Evolutionary conservation across 371 early-diverging fungal species (phyloP).

Genomic region (Choanephora cucurbitarum): DNA sequence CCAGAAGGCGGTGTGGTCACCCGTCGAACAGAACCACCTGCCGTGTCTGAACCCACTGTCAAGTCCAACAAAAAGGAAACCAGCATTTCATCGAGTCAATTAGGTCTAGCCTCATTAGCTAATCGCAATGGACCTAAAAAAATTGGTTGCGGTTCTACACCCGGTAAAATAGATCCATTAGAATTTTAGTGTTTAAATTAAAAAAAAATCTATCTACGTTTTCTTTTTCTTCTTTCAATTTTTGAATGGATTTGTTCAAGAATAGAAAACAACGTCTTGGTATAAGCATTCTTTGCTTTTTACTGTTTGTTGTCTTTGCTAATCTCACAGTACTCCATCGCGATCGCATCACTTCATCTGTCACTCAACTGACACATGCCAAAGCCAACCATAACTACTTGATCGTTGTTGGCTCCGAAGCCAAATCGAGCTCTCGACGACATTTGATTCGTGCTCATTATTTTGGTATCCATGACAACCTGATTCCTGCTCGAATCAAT

Average conservation of each 20-base stretch:
- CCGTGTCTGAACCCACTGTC: conserved; percentile 1
- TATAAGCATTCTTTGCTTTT: background rate
- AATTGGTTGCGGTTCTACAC: conserved; percentile 40
- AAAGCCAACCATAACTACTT: conserved; percentile 20
- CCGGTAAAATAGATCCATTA: conserved; percentile 46
- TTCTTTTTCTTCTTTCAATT: background rate
- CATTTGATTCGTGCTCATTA: conserved; percentile 50
- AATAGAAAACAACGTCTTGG: no score
- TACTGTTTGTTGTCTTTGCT: conserved; percentile 2
- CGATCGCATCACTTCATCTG: no score
- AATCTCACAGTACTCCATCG: background rate
- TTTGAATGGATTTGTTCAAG: no score
- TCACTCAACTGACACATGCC: no score
- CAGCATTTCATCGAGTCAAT: background rate
- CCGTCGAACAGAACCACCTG: conserved; percentile 56
- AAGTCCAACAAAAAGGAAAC: conserved; percentile 10
- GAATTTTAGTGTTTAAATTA: conserved; percentile 48
- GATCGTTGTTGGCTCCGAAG: conserved; percentile 53
- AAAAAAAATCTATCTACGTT: background rate
- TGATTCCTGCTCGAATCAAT: conserved; percentile 46
- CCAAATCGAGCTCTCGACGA: conserved; percentile 37
- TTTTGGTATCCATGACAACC: conserved; percentile 54
- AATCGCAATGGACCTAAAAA: conserved; percentile 22
- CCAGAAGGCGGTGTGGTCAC: conserved; percentile 86
- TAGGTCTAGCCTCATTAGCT: conserved; percentile 23